phyloP scores from a whole-genome alignment of 352 stramenopile genomes.

The Pythium folliculosum region DNA sequence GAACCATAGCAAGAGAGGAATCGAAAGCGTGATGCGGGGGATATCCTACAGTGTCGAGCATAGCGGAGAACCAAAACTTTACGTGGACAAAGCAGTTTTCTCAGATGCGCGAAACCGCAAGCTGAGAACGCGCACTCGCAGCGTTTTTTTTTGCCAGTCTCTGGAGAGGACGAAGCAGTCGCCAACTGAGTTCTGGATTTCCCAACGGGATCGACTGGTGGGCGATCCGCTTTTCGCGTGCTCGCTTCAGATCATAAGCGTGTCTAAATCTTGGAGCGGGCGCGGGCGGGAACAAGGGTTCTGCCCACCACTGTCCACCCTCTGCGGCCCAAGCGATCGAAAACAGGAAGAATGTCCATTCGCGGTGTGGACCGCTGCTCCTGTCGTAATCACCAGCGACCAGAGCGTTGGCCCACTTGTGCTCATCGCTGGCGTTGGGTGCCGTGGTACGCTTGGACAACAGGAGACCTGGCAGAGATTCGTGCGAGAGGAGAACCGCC shows the following conservation, averaged over 20 bases:
- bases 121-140: not conserved
- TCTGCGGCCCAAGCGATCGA: not conserved
- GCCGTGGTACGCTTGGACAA: constrained; percentile 3
- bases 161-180: not conserved
- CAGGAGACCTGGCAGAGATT: not conserved
- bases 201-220: not conserved
- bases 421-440: not conserved
- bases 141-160: not conserved
- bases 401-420: not conserved
- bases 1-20: not conserved
- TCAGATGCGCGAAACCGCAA: not conserved
- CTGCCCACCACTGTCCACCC: not conserved
- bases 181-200: not conserved
- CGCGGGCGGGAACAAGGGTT: not conserved
- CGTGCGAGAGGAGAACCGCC: not conserved
- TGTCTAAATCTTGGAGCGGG: not conserved
- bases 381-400: not conserved
- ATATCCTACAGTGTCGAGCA: not conserved
- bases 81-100: too few relatives aligned
- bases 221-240: constrained; percentile 6
- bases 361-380: constrained; percentile 10
- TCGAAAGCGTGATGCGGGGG: not conserved
- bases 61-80: not conserved
- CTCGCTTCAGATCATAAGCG: constrained; percentile 5
- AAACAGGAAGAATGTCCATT: constrained; percentile 29